Conservation (phyloP, 83 land plant genomes). For the Diphasiastrum complanatum region DNA sequence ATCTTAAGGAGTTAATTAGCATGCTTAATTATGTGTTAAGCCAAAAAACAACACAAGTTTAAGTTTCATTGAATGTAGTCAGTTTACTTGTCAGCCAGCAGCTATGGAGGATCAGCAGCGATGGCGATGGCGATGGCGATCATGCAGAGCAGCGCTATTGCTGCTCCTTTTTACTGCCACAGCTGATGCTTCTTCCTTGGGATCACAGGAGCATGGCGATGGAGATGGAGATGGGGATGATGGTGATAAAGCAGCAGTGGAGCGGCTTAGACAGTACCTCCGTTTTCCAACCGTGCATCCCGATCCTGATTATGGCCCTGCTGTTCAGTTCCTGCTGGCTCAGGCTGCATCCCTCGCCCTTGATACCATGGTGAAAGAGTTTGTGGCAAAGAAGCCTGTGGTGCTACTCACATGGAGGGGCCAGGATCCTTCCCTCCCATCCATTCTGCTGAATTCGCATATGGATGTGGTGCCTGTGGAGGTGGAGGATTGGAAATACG, state of each 20-base stretch:
- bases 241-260: constrained; percentile 20
- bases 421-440: constrained; percentile 57
- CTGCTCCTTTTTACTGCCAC: constrained; percentile 18
- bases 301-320: constrained; percentile 9
- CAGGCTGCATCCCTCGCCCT: constrained; percentile 17
- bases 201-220: neutral
- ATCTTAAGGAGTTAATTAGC: no score
- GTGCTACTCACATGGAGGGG: constrained; percentile 67
- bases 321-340: constrained; percentile 7
- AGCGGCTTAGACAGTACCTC: constrained; percentile 51
- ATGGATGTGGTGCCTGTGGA: constrained; percentile 86
- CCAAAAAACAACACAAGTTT: no score
- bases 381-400: constrained; percentile 50
- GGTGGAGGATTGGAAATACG: constrained; percentile 43
- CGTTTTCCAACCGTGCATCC: constrained; percentile 21
- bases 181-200: constrained; percentile 14
- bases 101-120: no score
- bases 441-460: constrained; percentile 84
- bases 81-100: no score
- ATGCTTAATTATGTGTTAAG: no score
- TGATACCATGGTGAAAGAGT: constrained; percentile 38
- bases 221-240: no score
- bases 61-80: no score
- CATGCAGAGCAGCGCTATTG: no score
- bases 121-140: no score